These are phyloP conservation scores for Medicago arabica DNA, from an alignment of 306 rosid species.

Conservation along the genomic window DNA sequence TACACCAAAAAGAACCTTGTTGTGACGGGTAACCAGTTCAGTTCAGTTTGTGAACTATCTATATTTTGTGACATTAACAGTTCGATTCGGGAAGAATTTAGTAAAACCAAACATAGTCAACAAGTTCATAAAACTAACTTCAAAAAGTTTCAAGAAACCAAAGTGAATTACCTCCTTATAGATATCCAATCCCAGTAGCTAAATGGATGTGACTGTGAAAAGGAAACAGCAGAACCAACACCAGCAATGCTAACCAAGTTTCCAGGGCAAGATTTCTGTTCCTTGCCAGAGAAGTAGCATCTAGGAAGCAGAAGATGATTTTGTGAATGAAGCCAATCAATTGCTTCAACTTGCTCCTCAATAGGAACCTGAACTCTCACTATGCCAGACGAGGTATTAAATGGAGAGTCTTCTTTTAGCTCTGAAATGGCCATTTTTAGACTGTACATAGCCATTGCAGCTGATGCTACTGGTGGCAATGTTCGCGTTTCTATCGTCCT, in stretches of 20 bases:
- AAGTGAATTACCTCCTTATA: constrained; percentile 64
- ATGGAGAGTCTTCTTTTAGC: constrained; percentile 64
- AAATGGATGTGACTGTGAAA: constrained; percentile 64
- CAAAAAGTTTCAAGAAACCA: background rate
- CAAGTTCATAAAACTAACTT: background rate
- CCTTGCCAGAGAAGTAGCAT: constrained; percentile 74
- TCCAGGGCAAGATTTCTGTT: constrained; percentile 25
- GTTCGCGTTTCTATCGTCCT: constrained; percentile 67
- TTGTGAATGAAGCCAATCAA: constrained; percentile 88
- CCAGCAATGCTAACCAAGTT: constrained; percentile 79
- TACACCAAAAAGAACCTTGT: too few species aligned
- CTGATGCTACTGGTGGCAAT: constrained; percentile 57
- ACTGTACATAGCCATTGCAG: constrained; percentile 65
- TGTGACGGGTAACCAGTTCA: too few species aligned
- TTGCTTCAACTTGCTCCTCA: constrained; percentile 73
- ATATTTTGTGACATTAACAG: too few species aligned
- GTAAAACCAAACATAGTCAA: too few species aligned
- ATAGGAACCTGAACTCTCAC: constrained; percentile 68
- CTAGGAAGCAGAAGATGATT: constrained; percentile 69
- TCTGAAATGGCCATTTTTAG: constrained; percentile 60
- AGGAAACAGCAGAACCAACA: constrained; percentile 83
- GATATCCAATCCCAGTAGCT: constrained; percentile 78
- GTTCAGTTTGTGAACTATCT: too few species aligned
- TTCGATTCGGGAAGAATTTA: too few species aligned
- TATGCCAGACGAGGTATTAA: constrained; percentile 64